These are phyloP conservation scores for Populus euphratica DNA, from an alignment of 345 rosid species.

Conservation along the genomic window DNA sequence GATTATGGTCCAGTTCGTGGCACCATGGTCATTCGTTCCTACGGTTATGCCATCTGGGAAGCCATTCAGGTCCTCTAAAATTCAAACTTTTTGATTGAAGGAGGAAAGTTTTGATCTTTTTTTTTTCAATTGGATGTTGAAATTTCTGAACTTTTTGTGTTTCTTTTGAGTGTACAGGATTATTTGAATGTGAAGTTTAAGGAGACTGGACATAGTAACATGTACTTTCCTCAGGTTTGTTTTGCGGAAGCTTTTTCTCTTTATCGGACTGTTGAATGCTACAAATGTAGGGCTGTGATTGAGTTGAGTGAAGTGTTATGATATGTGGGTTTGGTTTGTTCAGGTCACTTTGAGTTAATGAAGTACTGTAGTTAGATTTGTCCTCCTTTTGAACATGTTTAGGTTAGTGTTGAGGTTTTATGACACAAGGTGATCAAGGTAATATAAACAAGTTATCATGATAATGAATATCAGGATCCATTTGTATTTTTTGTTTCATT, in stretches of 20 bases:
- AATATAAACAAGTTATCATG: background rate
- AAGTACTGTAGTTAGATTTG: background rate
- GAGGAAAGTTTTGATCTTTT: background rate
- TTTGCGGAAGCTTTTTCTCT: background rate
- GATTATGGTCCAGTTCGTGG: slow-evolving; percentile 97
- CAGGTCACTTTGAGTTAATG: background rate
- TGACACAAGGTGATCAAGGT: background rate
- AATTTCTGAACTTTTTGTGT: background rate
- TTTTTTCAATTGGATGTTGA: background rate
- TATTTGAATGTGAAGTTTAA: slow-evolving; percentile 83
- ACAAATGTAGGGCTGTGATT: background rate
- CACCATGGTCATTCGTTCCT: slow-evolving; percentile 92
- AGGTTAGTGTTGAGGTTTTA: background rate
- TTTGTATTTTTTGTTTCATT: background rate
- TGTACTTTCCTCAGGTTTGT: slow-evolving; percentile 92
- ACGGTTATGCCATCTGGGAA: slow-evolving; percentile 95
- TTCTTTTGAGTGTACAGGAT: slow-evolving; percentile 38
- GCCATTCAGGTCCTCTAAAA: slow-evolving; percentile 70
- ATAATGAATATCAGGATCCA: background rate
- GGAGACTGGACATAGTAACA: slow-evolving; percentile 93
- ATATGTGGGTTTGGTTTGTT: background rate
- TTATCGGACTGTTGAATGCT: background rate
- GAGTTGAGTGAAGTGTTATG: background rate
- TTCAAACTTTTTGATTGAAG: background rate
- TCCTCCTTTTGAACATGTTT: background rate